These are phyloP conservation scores for Bonia amplexicaulis DNA, from an alignment of 176 grass and related monocot genomes.

Conservation along the genomic window DNA sequence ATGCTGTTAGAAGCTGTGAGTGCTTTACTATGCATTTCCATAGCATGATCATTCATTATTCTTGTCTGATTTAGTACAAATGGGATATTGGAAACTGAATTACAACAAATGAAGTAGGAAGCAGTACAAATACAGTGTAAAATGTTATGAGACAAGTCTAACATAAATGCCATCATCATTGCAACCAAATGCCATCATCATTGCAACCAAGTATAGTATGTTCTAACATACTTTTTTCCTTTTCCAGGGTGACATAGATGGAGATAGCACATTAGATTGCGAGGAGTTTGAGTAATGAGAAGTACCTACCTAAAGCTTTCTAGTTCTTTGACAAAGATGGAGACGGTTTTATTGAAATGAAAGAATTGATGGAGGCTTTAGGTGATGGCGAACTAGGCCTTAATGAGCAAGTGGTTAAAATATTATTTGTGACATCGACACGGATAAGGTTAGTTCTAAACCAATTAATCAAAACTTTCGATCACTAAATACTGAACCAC, in stretches of 20 bases:
- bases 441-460: slow-evolving; percentile 51
- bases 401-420: slow-evolving; percentile 64
- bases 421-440: slow-evolving; percentile 68
- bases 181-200: slow-evolving; percentile 14
- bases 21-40: not conserved
- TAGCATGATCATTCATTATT: not conserved
- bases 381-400: slow-evolving; percentile 55
- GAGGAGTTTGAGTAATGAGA: slow-evolving; percentile 79
- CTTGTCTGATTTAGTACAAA: slow-evolving; percentile 1
- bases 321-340: slow-evolving; percentile 83
- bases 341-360: slow-evolving; percentile 72
- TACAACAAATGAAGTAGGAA: slow-evolving; percentile 9
- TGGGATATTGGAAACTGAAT: not conserved
- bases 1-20: slow-evolving; percentile 89
- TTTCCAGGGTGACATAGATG: slow-evolving; percentile 69
- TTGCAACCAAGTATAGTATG: slow-evolving; percentile 24
- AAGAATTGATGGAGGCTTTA: slow-evolving; percentile 75
- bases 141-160: not conserved
- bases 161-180: not conserved
- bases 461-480: slow-evolving; percentile 14
- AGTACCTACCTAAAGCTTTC: slow-evolving; percentile 75
- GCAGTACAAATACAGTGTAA: not conserved
- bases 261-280: slow-evolving; percentile 64
- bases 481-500: not conserved
- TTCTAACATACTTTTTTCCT: slow-evolving; percentile 4